These are phyloP conservation scores for Arthroderma uncinatum DNA, from an alignment of 2,329 filamentous ascomycete species.

Conservation along the genomic window DNA sequence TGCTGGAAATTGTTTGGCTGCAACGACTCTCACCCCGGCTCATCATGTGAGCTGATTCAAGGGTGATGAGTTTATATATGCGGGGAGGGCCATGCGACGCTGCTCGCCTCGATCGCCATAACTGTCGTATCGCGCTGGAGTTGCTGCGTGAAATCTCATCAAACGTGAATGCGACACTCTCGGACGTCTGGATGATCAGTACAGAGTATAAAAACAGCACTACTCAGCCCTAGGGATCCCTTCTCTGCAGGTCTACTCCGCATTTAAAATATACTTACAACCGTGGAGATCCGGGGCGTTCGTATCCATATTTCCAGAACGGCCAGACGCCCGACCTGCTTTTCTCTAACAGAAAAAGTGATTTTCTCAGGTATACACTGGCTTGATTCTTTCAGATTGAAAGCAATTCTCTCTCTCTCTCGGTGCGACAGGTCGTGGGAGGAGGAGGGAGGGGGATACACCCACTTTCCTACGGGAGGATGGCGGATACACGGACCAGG, in stretches of 20 bases:
- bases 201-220: not conserved
- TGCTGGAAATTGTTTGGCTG: constrained; percentile 3
- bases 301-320: constrained; percentile 5
- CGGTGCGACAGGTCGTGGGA: not conserved
- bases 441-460: not conserved
- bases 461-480: not conserved
- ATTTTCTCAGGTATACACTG: too few relatives aligned
- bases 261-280: not conserved
- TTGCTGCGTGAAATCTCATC: not conserved
- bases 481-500: not conserved
- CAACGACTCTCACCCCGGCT: not conserved
- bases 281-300: constrained; percentile 3
- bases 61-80: not conserved
- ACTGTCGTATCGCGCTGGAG: not conserved
- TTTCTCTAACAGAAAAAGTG: too few relatives aligned
- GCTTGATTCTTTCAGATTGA: too few relatives aligned
- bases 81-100: not conserved
- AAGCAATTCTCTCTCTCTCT: not conserved
- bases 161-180: not conserved
- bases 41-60: not conserved
- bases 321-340: not conserved
- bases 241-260: not conserved
- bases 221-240: not conserved
- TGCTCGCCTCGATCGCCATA: not conserved
- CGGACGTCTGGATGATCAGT: not conserved